These are phyloP conservation scores for Aspergillus ibericus DNA, from an alignment of 2,329 filamentous ascomycete genomes.

Conservation along the genomic window DNA sequence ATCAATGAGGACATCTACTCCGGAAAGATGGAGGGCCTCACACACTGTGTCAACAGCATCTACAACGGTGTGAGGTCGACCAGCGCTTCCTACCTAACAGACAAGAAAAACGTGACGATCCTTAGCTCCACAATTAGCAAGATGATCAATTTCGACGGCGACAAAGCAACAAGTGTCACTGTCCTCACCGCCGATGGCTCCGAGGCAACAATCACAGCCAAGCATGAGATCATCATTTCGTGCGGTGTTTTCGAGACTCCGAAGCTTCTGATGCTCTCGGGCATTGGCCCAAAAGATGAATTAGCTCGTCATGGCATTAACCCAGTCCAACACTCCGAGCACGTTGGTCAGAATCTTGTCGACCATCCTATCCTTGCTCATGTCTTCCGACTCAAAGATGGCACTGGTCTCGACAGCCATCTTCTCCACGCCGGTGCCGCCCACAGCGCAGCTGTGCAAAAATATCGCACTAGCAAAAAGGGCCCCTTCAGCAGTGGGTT, in stretches of 20 bases:
- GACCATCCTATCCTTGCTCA: neutral
- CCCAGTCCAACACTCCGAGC: neutral
- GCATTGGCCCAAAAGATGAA: neutral
- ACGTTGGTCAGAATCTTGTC: neutral
- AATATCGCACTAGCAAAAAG: neutral
- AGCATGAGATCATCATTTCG: slow-evolving; percentile 5
- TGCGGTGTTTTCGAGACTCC: slow-evolving; percentile 3
- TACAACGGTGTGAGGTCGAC: neutral
- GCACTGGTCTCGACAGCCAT: neutral
- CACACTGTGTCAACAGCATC: slow-evolving; percentile 2
- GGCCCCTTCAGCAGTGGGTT: neutral
- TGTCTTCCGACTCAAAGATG: neutral
- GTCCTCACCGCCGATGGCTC: neutral
- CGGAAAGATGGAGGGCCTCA: neutral
- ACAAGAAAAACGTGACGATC: neutral
- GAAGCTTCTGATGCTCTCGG: slow-evolving; percentile 7
- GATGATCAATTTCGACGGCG: neutral
- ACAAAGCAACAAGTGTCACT: neutral
- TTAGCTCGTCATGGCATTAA: neutral
- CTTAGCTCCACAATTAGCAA: neutral
- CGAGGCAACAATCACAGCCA: neutral
- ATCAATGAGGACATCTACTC: neutral
- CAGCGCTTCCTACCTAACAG: neutral
- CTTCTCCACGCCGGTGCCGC: neutral
- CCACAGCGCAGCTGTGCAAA: neutral